phyloP scores from a whole-genome alignment of 768 basidiomycete genomes.

The Cyathus striatus region DNA sequence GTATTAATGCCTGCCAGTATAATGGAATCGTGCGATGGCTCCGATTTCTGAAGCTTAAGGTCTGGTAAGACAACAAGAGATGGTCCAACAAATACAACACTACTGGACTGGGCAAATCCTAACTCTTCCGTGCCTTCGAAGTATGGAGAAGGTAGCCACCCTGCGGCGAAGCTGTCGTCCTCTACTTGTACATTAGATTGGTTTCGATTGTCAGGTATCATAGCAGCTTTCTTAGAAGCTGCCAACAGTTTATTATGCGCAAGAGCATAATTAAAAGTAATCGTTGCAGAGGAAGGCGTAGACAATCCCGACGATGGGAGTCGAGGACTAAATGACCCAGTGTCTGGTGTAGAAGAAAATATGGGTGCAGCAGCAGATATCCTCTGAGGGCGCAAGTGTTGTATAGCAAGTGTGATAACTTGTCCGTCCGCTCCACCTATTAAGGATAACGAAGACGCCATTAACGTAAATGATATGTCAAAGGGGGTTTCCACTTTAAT shows the following conservation, averaged over 20 bases:
- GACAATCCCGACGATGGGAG: slow-evolving; percentile 48
- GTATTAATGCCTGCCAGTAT: slow-evolving; percentile 7
- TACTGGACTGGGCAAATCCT: slow-evolving; percentile 19
- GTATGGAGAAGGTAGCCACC: slow-evolving; percentile 38
- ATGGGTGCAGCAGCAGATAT: slow-evolving; percentile 14
- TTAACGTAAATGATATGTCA: slow-evolving; percentile 41
- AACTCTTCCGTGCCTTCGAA: slow-evolving; percentile 35
- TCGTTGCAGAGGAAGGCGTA: slow-evolving; percentile 41
- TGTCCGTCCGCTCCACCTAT: slow-evolving; percentile 27
- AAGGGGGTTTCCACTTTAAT: slow-evolving; percentile 58
- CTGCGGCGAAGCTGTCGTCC: slow-evolving; percentile 8
- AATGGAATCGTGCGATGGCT: slow-evolving; percentile 7
- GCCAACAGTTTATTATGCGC: slow-evolving; percentile 46
- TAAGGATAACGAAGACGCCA: slow-evolving; percentile 40
- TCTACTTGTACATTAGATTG: slow-evolving; percentile 9
- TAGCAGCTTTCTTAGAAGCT: slow-evolving; percentile 32
- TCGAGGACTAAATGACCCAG: slow-evolving; percentile 24
- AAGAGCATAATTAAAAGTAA: slow-evolving; percentile 46
- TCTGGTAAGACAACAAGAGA: slow-evolving; percentile 44
- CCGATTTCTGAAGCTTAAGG: slow-evolving; percentile 23
- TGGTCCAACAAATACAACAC: slow-evolving; percentile 42
- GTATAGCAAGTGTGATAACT: slow-evolving; percentile 50
- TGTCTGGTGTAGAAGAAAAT: background rate
- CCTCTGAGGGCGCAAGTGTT: slow-evolving; percentile 52
- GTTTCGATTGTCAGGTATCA: slow-evolving; percentile 5